phyloP scores from a whole-genome alignment of 176 grass and related monocot species.

The Raddia guianensis region DNA sequence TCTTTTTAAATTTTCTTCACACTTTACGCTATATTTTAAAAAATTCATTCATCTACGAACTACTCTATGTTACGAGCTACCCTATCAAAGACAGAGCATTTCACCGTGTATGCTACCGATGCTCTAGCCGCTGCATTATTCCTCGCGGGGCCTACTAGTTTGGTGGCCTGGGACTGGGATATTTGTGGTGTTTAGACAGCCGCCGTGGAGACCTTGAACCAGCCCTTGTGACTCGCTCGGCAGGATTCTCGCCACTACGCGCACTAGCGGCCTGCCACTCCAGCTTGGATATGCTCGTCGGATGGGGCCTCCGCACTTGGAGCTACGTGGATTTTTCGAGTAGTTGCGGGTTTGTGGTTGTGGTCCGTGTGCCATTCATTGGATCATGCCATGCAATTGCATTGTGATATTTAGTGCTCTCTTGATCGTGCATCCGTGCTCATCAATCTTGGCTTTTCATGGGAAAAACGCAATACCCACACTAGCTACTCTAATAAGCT shows the following conservation, averaged over 20 bases:
- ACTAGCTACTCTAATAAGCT: too few relatives aligned
- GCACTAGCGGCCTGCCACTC: slow-evolving; percentile 22
- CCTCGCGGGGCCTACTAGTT: slow-evolving; percentile 29
- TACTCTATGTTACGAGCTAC: too few relatives aligned
- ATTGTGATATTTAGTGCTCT: neutral
- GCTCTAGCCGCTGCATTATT: slow-evolving; percentile 15
- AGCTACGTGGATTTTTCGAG: slow-evolving; percentile 23
- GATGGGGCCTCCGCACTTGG: slow-evolving; percentile 37
- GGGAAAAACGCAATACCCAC: neutral
- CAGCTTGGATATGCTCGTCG: slow-evolving; percentile 33
- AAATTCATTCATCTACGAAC: too few relatives aligned
- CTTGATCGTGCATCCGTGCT: slow-evolving; percentile 4
- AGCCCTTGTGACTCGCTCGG: neutral
- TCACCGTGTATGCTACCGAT: too few relatives aligned
- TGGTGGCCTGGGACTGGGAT: slow-evolving; percentile 9
- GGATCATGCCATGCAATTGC: neutral
- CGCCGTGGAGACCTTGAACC: neutral
- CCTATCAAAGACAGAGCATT: too few relatives aligned
- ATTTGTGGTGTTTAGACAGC: slow-evolving; percentile 8
- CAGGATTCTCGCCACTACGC: slow-evolving; percentile 25
- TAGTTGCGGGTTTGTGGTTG: slow-evolving; percentile 19
- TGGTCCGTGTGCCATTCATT: slow-evolving; percentile 40
- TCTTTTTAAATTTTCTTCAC: too few relatives aligned
- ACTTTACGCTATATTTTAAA: too few relatives aligned
- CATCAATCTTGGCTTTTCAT: neutral